Evolutionary conservation across 1,139 yeast species (phyloP), one percentile per base, ranked within the genome.

Genomic region (Nakaseomyces kungkrabaensis): DNA sequence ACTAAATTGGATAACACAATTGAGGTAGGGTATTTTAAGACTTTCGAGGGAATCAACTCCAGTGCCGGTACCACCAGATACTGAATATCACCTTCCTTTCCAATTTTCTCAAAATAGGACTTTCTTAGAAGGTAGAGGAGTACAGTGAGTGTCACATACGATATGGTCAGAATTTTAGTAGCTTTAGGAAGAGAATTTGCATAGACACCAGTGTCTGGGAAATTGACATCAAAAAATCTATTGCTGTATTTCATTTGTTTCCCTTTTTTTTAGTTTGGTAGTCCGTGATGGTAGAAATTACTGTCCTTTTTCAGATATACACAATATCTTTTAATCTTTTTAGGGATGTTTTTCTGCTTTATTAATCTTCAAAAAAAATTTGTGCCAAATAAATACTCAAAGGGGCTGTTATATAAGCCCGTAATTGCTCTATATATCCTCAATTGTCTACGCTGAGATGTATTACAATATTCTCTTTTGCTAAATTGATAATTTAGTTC

Each of bases 11-110:
- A 74, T 2, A 86, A 77, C 34, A 81, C 59, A n/a, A 87, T 58
- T 1, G 86, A 86, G 90, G 95, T 85, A 4, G 96, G 95, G 54
- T 79, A 75, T 51, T 68, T 68, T 4, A 82, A 61, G 0, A 85
- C 76, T 49, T 74, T 70, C 25, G 75, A 69, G 4, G 96, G 96
- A 5, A 87, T 77, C 63, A 87, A 70, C 63, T 86, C 90, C 50
- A 88, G 60, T 50, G 75, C 72, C 1, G 95, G 87, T 7, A 32
- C 33, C 26, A 43, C 41, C 3, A 46, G 11, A 13, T 24, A 38
- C 31, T 38, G 24, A 8, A 73, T 70, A 6, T 60, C 55, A 38
- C 31, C 31, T 25, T 60, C 46, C 26, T 4, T 17, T 7, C 34
- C 44, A 4, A 62, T 52, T 7, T 51, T 49, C 36, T 60, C 58